Base-by-base conservation (phyloP, 2,329 filamentous ascomycete species). In the Fusarium coicis region DNA sequence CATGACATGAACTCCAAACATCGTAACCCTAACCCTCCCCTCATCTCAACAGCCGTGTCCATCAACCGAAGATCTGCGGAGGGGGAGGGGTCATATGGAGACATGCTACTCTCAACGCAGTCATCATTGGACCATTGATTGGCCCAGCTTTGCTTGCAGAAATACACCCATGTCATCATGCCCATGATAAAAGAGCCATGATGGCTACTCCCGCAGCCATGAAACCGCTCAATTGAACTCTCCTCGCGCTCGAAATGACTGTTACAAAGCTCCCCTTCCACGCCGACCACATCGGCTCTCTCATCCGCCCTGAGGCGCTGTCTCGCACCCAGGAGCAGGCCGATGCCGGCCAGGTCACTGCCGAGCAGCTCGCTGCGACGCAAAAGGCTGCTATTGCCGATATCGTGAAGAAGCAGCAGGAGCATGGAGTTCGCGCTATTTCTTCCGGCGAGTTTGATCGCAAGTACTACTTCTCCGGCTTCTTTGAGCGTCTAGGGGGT, bases 231-330 rank as follows among this genome's bases (percentile, higher is more conserved):
- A 60, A 65, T 69, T 66, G 49, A 39, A 43, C 49, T 34, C 43
- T 54, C 36, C 40, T 64, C 7, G 8, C 36, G 21, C 65, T 50
- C 52, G 72, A 36, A 63, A 80, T 80, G 78, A 54, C 56, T 37
- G 72, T 55, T 42, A 73, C 76, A 39, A 77, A 77, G 62, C 79
- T 83, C 16, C 91, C 90, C 55, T 93, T 93, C 82, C 88, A 92
- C 78, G 91, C 91, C 67, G 92, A 94, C 82, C 92, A 94, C 74
- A 87, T 93, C 69, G 92, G 92, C 55, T 93, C 91, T 19, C 85
- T 94, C 37, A 87, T 93, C 65, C 90, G 92, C 37, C 91, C 92
- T 2, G 81, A 89, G 58, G 82, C 87, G 57, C 87, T 94, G 32
- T 85, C 92, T 19, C 84, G 89, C 52, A 88, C 88, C 53, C 80